A percentile compares a stretch with the other conserved stretches of the same genome.
Evolutionary conservation across 768 basidiomycete species (phyloP).

Genomic region (Lactarius deliciosus): DNA sequence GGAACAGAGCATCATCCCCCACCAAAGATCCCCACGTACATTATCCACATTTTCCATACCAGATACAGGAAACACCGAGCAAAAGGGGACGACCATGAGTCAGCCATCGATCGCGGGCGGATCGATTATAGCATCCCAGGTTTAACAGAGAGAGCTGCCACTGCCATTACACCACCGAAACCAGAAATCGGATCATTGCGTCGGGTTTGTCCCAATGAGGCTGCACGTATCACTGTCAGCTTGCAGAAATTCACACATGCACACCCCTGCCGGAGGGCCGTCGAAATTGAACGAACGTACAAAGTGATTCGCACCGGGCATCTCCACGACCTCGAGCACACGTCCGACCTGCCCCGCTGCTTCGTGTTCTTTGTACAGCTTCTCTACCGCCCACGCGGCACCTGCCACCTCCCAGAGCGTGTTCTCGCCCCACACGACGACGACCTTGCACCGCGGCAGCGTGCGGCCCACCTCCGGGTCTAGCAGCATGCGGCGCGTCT

Average conservation of each 20-base stretch:
- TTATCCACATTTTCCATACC: not conserved
- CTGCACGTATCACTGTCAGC: constrained; percentile 10
- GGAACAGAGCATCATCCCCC: not conserved
- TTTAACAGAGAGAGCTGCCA: not conserved
- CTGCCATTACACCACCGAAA: constrained; percentile 15
- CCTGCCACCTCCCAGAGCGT: constrained; percentile 25
- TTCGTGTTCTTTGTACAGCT: constrained; percentile 20
- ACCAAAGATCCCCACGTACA: not conserved
- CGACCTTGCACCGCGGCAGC: constrained; percentile 27
- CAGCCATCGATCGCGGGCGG: not conserved
- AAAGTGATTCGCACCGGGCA: constrained; percentile 29
- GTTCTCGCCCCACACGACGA: constrained; percentile 26
- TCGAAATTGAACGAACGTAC: constrained; percentile 10
- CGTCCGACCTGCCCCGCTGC: constrained; percentile 17
- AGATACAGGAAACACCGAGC: not conserved
- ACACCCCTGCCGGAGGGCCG: not conserved
- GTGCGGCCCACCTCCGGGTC: constrained; percentile 13
- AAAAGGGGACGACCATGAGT: not conserved
- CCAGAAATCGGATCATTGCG: constrained; percentile 22
- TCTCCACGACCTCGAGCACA: constrained; percentile 22
- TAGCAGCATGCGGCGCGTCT: constrained; percentile 22
- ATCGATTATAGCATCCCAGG: not conserved
- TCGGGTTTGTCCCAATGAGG: constrained; percentile 29
- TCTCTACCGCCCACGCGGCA: constrained; percentile 27
- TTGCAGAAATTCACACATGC: not conserved